Base-by-base conservation (phyloP, 768 basidiomycete species). In the Tricholoma flavovirens region DNA sequence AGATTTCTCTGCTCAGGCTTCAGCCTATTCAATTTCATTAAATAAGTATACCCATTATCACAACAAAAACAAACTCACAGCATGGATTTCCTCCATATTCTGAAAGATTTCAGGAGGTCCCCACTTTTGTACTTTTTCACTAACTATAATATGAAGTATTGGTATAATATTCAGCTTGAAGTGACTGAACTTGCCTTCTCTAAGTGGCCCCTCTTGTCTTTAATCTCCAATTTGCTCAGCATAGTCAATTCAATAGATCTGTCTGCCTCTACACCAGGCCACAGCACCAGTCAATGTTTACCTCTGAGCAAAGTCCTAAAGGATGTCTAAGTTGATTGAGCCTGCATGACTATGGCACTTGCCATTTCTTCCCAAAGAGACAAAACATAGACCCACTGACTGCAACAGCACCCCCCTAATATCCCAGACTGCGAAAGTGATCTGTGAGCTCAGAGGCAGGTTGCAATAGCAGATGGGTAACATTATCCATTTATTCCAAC, bases 311-410 rank as follows among this genome's bases (percentile, higher is more conserved):
- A 71, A 2, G 92, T 95, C 80, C 93, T 95, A 43, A n/a, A 12
- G 21, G n/a, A 6, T 17, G 22, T 26, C 93, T 95, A 48, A 19
- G 8, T 5, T 29, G 22, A 32, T 9, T 32, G 49, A 26, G 53
- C 26, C 15, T 43, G 7, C 11, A 14, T 3, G 49, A 14, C 29
- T 43, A 15, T 38, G n/a, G 26, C 26, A 29, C 80, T 49, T 57
- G 90, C 94, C 88, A 88, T 75, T 98, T 97, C 82, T 91, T 90
- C 15, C 92, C 88, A 70, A 99, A n/a, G n/a, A 99, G 64, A n/a
- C 83, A 78, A 66, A 98, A 88, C 0, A 93, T 97, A 2, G 93
- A 84, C 0, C 95, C 95, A 29, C 96, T 96, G 5, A 98, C 87
- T 5, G 94, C 90, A 15, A 83, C 77, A 2, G 91, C 85, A 45